Conservation (phyloP, 768 basidiomycete genomes). For the Tulasnella sp. region DNA sequence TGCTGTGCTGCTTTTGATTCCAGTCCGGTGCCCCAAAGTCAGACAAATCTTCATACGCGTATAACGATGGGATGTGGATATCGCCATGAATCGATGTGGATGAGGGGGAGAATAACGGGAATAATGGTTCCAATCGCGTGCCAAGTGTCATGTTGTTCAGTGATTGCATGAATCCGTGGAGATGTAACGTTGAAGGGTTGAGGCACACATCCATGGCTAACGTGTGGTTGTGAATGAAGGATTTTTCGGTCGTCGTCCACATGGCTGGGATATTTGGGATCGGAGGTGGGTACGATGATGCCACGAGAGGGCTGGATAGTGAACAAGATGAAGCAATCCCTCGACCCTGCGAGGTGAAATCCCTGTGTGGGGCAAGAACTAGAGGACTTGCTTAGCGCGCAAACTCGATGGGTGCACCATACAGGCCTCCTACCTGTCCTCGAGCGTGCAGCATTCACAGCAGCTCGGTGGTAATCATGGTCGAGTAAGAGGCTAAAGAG, state of each 20-base stretch:
- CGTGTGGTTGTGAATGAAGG: constrained; percentile 41
- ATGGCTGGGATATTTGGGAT: constrained; percentile 1
- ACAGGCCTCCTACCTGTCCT: constrained; percentile 28
- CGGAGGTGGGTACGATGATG: neutral
- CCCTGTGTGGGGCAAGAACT: constrained; percentile 21
- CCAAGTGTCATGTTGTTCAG: neutral
- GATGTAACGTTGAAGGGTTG: constrained; percentile 31
- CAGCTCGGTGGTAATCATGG: constrained; percentile 27
- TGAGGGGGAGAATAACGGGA: constrained; percentile 47
- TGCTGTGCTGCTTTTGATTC: neutral
- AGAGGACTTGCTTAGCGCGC: constrained; percentile 25
- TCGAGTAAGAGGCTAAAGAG: constrained; percentile 32
- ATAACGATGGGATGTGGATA: constrained; percentile 28
- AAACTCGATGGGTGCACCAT: constrained; percentile 23
- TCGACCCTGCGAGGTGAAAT: constrained; percentile 22
- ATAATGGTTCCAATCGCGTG: constrained; percentile 30
- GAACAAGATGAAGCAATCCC: constrained; percentile 30
- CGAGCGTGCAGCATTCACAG: constrained; percentile 28
- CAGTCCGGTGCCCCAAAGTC: neutral
- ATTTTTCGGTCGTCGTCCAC: constrained; percentile 12
- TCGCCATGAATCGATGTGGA: constrained; percentile 44
- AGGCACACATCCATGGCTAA: constrained; percentile 42
- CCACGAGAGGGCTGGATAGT: neutral
- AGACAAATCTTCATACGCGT: neutral
- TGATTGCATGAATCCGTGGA: constrained; percentile 19